phyloP scores from a whole-genome alignment of 495 filamentous ascomycete species.

The Daldinia bambusicola region DNA sequence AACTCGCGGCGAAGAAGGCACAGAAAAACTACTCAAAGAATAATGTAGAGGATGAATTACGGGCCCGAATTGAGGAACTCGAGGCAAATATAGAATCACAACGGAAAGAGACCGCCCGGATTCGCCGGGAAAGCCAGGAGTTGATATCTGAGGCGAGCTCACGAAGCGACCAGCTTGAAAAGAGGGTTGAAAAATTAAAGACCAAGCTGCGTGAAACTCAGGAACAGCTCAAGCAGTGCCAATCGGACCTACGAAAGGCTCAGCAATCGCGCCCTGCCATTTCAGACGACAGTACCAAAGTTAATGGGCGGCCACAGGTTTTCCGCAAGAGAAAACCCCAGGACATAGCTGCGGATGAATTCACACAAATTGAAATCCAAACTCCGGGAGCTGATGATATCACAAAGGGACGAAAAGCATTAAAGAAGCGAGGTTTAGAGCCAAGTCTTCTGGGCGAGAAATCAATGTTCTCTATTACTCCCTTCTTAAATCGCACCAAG shows the following conservation, averaged over 20 bases:
- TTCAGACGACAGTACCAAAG: conserved; percentile 51
- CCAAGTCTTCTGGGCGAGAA: conserved; percentile 78
- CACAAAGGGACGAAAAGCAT: conserved; percentile 48
- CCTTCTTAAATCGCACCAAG: conserved; percentile 83
- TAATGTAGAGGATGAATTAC: conserved; percentile 33
- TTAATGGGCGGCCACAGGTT: conserved; percentile 43
- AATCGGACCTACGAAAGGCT: conserved; percentile 56
- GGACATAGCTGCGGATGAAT: conserved; percentile 50
- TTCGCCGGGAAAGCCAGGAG: conserved; percentile 51
- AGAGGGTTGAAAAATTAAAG: conserved; percentile 72
- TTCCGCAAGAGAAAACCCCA: conserved; percentile 49
- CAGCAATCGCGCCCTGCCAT: conserved; percentile 40
- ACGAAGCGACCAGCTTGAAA: conserved; percentile 68
- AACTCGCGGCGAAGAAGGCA: conserved; percentile 53
- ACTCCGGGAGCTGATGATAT: conserved; percentile 50
- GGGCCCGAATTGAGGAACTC: conserved; percentile 47
- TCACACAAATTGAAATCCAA: conserved; percentile 48
- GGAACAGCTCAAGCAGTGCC: conserved; percentile 72
- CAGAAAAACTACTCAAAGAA: conserved; percentile 39
- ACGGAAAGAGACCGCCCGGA: conserved; percentile 54
- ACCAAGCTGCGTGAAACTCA: conserved; percentile 73
- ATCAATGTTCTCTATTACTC: conserved; percentile 91
- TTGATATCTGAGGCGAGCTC: conserved; percentile 61
- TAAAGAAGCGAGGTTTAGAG: conserved; percentile 63
- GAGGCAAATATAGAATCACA: conserved; percentile 54